These are phyloP conservation scores for Trifolium pratense DNA, from an alignment of 306 rosid species.

Conservation along the genomic window DNA sequence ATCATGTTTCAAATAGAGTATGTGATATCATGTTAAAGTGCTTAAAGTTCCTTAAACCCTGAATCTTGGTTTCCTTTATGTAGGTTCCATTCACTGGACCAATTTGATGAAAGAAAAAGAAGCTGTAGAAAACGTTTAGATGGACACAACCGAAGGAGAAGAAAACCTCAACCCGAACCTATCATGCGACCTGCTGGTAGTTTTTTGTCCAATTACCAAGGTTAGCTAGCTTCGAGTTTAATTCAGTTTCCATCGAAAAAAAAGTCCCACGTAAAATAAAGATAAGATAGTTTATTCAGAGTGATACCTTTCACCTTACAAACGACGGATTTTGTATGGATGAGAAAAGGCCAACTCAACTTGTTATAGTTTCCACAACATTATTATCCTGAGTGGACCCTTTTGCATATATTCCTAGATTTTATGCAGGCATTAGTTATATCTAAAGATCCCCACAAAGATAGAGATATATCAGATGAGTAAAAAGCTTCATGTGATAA, in stretches of 20 bases:
- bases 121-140: constrained; percentile 86
- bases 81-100: constrained; percentile 81
- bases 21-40: background rate
- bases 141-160: constrained; percentile 76
- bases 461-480: constrained; percentile 32
- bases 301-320: no score
- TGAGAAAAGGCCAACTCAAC: no score
- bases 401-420: constrained; percentile 32
- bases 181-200: constrained; percentile 53
- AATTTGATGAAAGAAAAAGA: constrained; percentile 80
- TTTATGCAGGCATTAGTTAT: constrained; percentile 37
- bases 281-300: no score
- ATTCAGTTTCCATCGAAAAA: no score
- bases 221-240: constrained; percentile 41
- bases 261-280: no score
- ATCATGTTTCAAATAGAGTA: background rate
- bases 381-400: constrained; percentile 44
- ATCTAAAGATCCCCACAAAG: constrained; percentile 32
- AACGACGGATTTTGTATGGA: no score
- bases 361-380: constrained; percentile 10
- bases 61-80: background rate
- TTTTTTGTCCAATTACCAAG: constrained; percentile 60
- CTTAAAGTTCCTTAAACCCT: background rate
- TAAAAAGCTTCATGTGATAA: constrained; percentile 35
- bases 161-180: constrained; percentile 68